Conservation (phyloP, 108 stramenopile genomes). For the Cyclotella atomus region DNA sequence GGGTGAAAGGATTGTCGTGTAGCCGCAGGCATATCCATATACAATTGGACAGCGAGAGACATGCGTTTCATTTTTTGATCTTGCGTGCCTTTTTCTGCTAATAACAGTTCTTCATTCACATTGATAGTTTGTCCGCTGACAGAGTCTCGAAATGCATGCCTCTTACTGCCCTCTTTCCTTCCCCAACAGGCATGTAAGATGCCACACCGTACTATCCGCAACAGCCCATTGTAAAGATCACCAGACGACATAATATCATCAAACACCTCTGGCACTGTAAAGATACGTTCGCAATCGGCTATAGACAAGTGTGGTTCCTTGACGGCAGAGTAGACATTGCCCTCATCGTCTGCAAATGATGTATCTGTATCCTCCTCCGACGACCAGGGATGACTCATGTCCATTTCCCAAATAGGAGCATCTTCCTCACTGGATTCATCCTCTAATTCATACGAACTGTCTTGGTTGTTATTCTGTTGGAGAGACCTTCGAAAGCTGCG, state of each 20-base stretch:
- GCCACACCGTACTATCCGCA: too few species aligned
- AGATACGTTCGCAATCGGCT: slow-evolving; percentile 41
- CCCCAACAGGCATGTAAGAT: too few species aligned
- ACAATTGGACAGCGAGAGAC: slow-evolving; percentile 37
- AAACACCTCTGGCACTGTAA: slow-evolving; percentile 48
- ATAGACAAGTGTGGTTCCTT: background rate
- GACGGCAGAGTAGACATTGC: background rate
- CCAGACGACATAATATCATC: slow-evolving; percentile 58
- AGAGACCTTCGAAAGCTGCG: slow-evolving; percentile 3
- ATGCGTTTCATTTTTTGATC: slow-evolving; percentile 20
- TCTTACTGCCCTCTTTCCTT: background rate
- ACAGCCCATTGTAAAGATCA: too few species aligned
- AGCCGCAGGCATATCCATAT: slow-evolving; percentile 36
- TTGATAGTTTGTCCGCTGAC: too few species aligned
- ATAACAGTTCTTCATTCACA: too few species aligned
- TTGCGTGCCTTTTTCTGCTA: background rate
- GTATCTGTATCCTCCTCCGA: background rate
- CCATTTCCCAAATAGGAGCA: slow-evolving; percentile 18
- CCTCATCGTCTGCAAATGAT: background rate
- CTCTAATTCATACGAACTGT: background rate
- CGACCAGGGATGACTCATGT: background rate
- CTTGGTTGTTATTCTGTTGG: background rate
- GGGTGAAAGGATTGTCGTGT: slow-evolving; percentile 27
- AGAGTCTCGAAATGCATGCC: slow-evolving; percentile 2
- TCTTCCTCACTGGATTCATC: background rate